Percentiles rank a stretch among this genome's conserved stretches.
These are phyloP conservation scores for Cordyceps cicadae DNA, from an alignment of 2,329 filamentous ascomycete species.

Conservation along the genomic window DNA sequence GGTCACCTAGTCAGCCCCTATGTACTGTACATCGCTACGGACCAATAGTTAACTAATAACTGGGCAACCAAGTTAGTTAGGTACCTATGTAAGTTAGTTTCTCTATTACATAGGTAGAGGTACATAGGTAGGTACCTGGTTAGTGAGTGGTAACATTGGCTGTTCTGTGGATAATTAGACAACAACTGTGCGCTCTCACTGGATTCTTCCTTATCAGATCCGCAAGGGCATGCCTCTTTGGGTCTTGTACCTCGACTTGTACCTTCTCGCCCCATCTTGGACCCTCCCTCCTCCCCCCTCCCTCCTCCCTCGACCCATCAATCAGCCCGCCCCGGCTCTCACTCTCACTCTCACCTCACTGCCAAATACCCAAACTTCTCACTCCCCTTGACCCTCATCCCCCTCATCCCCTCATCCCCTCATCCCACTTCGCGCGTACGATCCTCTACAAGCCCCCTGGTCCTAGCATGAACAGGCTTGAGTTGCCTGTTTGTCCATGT, in stretches of 20 bases:
- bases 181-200: not conserved
- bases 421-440: not conserved
- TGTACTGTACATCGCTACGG: not conserved
- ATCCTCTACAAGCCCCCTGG: too few species aligned
- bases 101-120: too few species aligned
- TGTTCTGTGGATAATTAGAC: not conserved
- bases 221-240: slow-evolving; percentile 1
- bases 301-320: not conserved
- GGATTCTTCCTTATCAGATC: slow-evolving; percentile 8
- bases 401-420: not conserved
- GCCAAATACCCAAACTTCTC: not conserved
- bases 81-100: too few species aligned
- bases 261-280: not conserved
- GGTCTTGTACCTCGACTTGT: slow-evolving; percentile 8
- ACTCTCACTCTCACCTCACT: not conserved
- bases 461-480: too few species aligned
- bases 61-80: not conserved
- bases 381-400: not conserved
- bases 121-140: too few species aligned
- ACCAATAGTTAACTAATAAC: not conserved
- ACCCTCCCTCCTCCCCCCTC: too few species aligned
- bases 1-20: too few species aligned
- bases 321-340: not conserved
- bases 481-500: too few species aligned
- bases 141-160: too few species aligned